Percentiles rank a stretch among this genome's conserved stretches.
Evolutionary conservation across 2,329 filamentous ascomycete genomes (phyloP).

Genomic region (Neopestalotiopsis sp.): DNA sequence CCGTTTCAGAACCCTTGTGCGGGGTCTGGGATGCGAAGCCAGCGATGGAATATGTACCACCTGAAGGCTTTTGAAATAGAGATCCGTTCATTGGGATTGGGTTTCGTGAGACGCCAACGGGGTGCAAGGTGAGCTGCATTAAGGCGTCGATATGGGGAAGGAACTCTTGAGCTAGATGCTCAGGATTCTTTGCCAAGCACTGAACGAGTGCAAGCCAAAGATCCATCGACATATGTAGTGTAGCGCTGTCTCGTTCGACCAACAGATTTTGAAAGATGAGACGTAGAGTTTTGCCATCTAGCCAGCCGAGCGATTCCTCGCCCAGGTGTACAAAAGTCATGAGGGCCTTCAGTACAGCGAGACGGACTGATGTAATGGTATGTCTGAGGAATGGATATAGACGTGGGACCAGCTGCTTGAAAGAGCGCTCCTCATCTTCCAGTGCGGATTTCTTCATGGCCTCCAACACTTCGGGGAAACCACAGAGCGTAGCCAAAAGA

Average conservation of each 20-base stretch:
- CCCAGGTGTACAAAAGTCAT: slow-evolving; percentile 92
- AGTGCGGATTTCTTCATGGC: slow-evolving; percentile 92
- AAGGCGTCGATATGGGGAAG: slow-evolving; percentile 78
- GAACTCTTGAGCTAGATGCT: slow-evolving; percentile 75
- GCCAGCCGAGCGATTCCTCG: slow-evolving; percentile 84
- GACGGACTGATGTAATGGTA: slow-evolving; percentile 93
- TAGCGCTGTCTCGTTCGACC: slow-evolving; percentile 86
- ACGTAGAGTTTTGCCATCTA: slow-evolving; percentile 86
- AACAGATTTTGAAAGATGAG: slow-evolving; percentile 94
- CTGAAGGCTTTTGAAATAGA: slow-evolving; percentile 92
- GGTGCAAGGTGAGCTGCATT: slow-evolving; percentile 83
- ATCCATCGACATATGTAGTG: slow-evolving; percentile 81
- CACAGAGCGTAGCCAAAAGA: slow-evolving; percentile 90
- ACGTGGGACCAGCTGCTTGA: slow-evolving; percentile 88
- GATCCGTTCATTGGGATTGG: slow-evolving; percentile 90
- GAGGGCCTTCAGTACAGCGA: slow-evolving; percentile 89
- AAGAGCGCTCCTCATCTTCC: slow-evolving; percentile 84
- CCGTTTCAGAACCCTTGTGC: slow-evolving; percentile 56
- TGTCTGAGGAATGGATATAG: slow-evolving; percentile 96
- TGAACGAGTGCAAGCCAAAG: slow-evolving; percentile 83
- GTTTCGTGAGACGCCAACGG: slow-evolving; percentile 88
- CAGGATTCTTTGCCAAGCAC: slow-evolving; percentile 67
- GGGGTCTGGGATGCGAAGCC: slow-evolving; percentile 48
- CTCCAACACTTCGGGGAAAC: slow-evolving; percentile 88
- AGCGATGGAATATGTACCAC: slow-evolving; percentile 73